Base-by-base conservation (phyloP, 768 basidiomycete species). In the Trametes elegans region DNA sequence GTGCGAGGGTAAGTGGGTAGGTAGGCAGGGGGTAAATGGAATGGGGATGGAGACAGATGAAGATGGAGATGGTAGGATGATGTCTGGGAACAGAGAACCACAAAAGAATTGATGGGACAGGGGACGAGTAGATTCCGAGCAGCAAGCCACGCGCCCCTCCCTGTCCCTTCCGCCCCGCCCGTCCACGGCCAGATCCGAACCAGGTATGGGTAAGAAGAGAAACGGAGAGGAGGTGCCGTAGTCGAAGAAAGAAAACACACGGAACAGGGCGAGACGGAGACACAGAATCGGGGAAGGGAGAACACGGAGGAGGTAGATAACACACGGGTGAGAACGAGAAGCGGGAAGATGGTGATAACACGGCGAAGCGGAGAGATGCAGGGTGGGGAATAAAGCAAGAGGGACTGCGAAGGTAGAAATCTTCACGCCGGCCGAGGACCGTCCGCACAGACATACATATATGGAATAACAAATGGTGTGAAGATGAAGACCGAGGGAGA, bases 361-460 rank as follows among this genome's bases (percentile, higher is more conserved):
- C 45, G 54, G 26, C n/a, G 51, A 45, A 53, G 31, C 16, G 44
- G 52, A 43, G 47, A 32, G 46, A 55, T 49, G 48, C 46, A 55
- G 40, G 41, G 43, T 48, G 53, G 27, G 27, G 26, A 31, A 39
- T 48, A 32, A 45, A 53, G 35, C 46, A 49, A 21, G 41, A 23
- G 39, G 26, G 19, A 19, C 18, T 26, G 32, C 21, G 19, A 40
- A 38, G 32, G 19, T 31, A 41, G 28, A 45, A 31, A 45, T 49
- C 57, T 50, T 49, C 47, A 41, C 31, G 44, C 34, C 57, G 57
- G 51, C 32, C 45, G 19, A 34, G 7, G 36, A 42, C 49, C 57
- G 52, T 59, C 52, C 57, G 38, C 54, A 48, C 54, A 54, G 46
- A 59, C 57, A 49, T 54, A 54, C 53, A 59, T 53, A 59, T 45